Evolutionary conservation across 2,329 filamentous ascomycete genomes (phyloP).

Genomic region (Magnaporthales sp.): DNA sequence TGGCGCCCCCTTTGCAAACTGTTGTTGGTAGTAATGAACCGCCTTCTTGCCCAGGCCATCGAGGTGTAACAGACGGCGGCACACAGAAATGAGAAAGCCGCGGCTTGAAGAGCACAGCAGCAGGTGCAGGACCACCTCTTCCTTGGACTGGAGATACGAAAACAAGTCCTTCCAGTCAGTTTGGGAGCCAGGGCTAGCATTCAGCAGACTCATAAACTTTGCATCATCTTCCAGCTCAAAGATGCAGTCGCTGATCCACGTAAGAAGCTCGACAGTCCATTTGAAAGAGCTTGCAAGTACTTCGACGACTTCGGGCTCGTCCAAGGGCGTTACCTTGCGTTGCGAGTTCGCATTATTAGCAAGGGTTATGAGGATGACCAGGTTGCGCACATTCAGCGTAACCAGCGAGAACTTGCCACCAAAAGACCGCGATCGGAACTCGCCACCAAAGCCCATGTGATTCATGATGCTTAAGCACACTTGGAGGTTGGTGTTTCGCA

Average conservation of each 20-base stretch:
- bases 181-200: conserved; percentile 7
- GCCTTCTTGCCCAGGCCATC: conserved; percentile 39
- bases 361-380: conserved; percentile 57
- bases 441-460: conserved; percentile 64
- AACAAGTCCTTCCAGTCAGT: conserved; percentile 40
- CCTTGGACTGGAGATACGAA: conserved; percentile 41
- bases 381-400: conserved; percentile 65
- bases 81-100: conserved; percentile 61
- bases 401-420: conserved; percentile 68
- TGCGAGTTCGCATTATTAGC: conserved; percentile 49
- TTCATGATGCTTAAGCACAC: conserved; percentile 72
- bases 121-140: conserved; percentile 52
- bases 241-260: conserved; percentile 52
- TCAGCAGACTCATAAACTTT: conserved; percentile 41
- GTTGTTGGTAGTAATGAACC: conserved; percentile 39
- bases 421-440: conserved; percentile 52
- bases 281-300: conserved; percentile 65
- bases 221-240: conserved; percentile 45
- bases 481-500: conserved; percentile 65
- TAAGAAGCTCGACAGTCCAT: conserved; percentile 68
- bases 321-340: conserved; percentile 48
- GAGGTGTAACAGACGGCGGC: conserved; percentile 53
- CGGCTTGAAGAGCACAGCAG: conserved; percentile 68
- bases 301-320: conserved; percentile 65
- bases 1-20: conserved; percentile 13